These are phyloP conservation scores for Stephanodiscus triporus DNA, from an alignment of 108 stramenopile genomes.

Conservation along the genomic window DNA sequence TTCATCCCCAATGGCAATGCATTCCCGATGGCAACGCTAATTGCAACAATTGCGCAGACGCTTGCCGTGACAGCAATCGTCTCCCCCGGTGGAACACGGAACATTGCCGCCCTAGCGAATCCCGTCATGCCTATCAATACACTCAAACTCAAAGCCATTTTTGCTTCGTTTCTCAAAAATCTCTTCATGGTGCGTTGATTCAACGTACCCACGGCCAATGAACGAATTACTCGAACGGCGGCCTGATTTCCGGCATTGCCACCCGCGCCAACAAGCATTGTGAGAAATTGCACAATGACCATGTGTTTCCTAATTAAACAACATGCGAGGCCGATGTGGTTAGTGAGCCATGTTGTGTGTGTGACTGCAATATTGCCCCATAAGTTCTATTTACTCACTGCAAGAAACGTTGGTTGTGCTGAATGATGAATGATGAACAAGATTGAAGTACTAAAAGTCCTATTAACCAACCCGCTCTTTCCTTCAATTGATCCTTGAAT, in stretches of 20 bases:
- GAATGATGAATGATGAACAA: slow-evolving; percentile 81
- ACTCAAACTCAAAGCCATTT: slow-evolving; percentile 74
- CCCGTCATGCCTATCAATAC: slow-evolving; percentile 67
- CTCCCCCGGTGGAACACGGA: slow-evolving; percentile 70
- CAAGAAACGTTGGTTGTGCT: slow-evolving; percentile 78
- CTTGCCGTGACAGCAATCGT: slow-evolving; percentile 81
- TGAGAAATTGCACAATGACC: slow-evolving; percentile 88
- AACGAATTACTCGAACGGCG: slow-evolving; percentile 85
- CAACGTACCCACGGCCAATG: slow-evolving; percentile 77
- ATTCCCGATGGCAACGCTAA: slow-evolving; percentile 77
- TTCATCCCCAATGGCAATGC: slow-evolving; percentile 82
- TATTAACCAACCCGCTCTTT: slow-evolving; percentile 85
- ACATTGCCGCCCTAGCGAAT: slow-evolving; percentile 70
- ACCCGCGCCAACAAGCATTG: slow-evolving; percentile 92
- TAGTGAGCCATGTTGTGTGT: too few species aligned
- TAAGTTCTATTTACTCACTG: slow-evolving; percentile 10
- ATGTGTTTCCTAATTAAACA: slow-evolving; percentile 49
- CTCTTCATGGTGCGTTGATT: slow-evolving; percentile 60
- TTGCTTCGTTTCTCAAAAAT: slow-evolving; percentile 70
- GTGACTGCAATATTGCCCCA: too few species aligned
- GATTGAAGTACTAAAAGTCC: slow-evolving; percentile 87
- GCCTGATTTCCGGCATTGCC: slow-evolving; percentile 94
- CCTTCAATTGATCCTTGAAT: slow-evolving; percentile 69
- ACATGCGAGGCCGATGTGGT: too few species aligned
- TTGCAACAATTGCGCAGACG: slow-evolving; percentile 77